Percentiles rank a stretch among this genome's conserved stretches.
Evolutionary conservation across 2,329 filamentous ascomycete genomes (phyloP).

Genomic region (Coniochaeta sp.): DNA sequence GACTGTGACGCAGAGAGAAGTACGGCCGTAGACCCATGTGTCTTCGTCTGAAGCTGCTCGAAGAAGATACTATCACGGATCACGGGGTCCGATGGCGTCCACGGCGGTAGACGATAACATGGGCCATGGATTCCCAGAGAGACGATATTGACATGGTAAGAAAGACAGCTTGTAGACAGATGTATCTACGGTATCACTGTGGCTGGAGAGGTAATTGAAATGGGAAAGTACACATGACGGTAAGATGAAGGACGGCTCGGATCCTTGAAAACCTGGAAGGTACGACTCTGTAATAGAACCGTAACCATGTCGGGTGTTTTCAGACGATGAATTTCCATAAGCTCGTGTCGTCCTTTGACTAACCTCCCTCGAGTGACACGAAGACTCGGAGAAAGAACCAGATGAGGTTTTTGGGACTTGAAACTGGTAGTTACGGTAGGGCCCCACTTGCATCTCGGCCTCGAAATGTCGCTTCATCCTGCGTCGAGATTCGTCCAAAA

Average conservation of each 20-base stretch:
- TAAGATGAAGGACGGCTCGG: not conserved
- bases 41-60: not conserved
- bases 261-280: not conserved
- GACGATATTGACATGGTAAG: too few relatives aligned
- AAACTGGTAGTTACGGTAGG: not conserved
- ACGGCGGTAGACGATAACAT: not conserved
- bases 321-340: too few relatives aligned
- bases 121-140: not conserved
- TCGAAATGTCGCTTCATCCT: not conserved
- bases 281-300: not conserved
- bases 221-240: not conserved
- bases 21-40: not conserved
- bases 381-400: not conserved
- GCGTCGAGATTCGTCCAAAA: conserved; percentile 1
- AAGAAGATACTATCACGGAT: not conserved
- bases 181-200: not conserved
- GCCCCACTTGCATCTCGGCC: not conserved
- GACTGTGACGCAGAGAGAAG: not conserved
- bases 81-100: not conserved
- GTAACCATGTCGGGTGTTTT: not conserved
- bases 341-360: too few relatives aligned
- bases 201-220: not conserved
- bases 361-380: too few relatives aligned
- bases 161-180: not conserved
- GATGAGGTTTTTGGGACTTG: not conserved